phyloP scores from a whole-genome alignment of 2,329 filamentous ascomycete species.

The Camptophora hylomeconis region DNA sequence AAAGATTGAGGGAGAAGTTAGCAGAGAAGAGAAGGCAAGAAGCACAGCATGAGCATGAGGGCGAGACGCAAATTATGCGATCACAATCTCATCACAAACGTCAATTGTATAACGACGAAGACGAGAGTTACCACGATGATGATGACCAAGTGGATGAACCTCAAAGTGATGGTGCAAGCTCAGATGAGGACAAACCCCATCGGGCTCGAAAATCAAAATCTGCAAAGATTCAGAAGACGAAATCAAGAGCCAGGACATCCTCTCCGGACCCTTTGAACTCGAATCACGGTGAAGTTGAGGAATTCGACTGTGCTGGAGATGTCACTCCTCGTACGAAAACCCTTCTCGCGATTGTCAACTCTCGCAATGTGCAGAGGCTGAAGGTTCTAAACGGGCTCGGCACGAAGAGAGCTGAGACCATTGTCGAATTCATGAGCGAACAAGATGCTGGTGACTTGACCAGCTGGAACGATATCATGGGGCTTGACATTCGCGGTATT shows the following conservation, averaged over 20 bases:
- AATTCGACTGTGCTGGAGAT: conserved; percentile 8
- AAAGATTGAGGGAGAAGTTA: conserved; percentile 38
- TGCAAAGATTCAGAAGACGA: conserved; percentile 16
- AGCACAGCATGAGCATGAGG: conserved; percentile 12
- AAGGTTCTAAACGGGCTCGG: conserved; percentile 34
- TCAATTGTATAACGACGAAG: too few relatives aligned
- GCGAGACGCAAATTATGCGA: conserved; percentile 1
- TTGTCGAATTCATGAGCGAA: conserved; percentile 33
- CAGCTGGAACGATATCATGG: conserved; percentile 28
- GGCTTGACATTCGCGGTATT: conserved; percentile 27
- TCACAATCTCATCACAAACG: too few relatives aligned
- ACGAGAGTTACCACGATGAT: conserved; percentile 17
- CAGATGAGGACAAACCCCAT: conserved; percentile 22
- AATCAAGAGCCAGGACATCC: conserved; percentile 12
- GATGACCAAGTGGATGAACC: conserved; percentile 23
- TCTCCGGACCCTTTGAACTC: conserved; percentile 12
- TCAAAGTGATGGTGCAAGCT: conserved; percentile 18
- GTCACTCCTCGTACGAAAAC: conserved; percentile 30
- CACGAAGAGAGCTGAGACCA: conserved; percentile 34
- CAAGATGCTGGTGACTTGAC: conserved; percentile 25
- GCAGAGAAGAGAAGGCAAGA: conserved; percentile 18
- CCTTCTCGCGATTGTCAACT: conserved; percentile 33
- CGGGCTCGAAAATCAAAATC: conserved; percentile 19
- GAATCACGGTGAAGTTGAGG: conserved; percentile 8
- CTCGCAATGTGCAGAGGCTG: conserved; percentile 31